Percentiles rank a stretch among this genome's conserved stretches.
These are phyloP conservation scores for Lindgomyces ingoldianus DNA, from an alignment of 495 filamentous ascomycete genomes.

Conservation along the genomic window DNA sequence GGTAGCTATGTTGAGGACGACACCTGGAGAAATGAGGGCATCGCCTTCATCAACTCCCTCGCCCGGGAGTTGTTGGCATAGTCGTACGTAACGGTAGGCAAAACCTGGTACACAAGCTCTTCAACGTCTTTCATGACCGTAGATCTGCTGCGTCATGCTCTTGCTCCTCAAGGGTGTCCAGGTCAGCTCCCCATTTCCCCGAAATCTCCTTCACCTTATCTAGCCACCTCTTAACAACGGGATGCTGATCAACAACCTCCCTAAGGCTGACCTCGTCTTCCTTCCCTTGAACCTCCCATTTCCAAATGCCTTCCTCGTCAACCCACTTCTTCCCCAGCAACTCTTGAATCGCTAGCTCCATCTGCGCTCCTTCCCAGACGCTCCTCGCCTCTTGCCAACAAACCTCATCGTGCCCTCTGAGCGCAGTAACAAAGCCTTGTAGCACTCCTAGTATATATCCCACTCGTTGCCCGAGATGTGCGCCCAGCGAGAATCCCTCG, in stretches of 20 bases:
- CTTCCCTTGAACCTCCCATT: conserved; percentile 53
- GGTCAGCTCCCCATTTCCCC: conserved; percentile 45
- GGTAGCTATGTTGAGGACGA: too few species aligned
- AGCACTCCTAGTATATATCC: conserved; percentile 71
- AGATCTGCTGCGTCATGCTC: conserved; percentile 8
- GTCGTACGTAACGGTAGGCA: too few species aligned
- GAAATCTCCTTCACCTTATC: conserved; percentile 49
- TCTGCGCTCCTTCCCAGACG: conserved; percentile 56
- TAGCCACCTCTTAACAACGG: conserved; percentile 60
- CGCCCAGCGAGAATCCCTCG: conserved; percentile 79
- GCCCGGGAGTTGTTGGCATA: too few species aligned
- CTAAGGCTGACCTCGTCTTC: conserved; percentile 50
- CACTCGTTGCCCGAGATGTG: conserved; percentile 68
- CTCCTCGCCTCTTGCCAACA: conserved; percentile 40
- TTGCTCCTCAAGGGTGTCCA: conserved; percentile 25
- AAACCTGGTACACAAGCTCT: background rate
- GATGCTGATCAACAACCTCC: conserved; percentile 61
- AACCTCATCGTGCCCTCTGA: conserved; percentile 34
- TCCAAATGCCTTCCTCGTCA: conserved; percentile 62
- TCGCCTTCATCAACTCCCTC: too few species aligned
- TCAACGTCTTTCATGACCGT: conserved; percentile 11
- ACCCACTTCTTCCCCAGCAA: conserved; percentile 67
- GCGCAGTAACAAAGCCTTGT: conserved; percentile 58
- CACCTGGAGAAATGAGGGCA: too few species aligned
- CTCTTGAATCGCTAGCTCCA: conserved; percentile 60